Base-by-base conservation (phyloP, 1,284 basidiomycete species). In the Rhizoctonia solani region DNA sequence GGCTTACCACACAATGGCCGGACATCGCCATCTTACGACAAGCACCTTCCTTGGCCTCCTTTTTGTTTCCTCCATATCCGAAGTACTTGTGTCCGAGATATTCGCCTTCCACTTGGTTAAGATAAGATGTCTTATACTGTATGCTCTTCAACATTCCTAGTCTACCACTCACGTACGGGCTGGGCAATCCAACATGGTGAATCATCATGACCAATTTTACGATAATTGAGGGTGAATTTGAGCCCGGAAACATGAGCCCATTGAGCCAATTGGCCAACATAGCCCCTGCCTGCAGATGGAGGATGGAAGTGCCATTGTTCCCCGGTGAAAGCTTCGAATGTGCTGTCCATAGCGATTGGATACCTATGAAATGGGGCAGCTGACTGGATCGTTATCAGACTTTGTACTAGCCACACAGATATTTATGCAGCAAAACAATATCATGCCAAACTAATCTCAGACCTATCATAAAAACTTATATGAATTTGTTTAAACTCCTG, bases 11-110 rank as follows among this genome's bases (percentile, higher is more conserved):
- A 25, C 61, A 65, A 54, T 65, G 49, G 23, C 50, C 50, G 16
- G 61, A 65, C 1, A 9, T 6, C 23, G 50, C 61, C 50, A 65
- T 65, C 29, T 65, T 65, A 27, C 37, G 49, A 23, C 61, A 53
- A 13, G 61, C 50, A 16, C 30, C 50, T 34, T 65, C 61, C 27
- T 65, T 65, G 14, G 61, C 61, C 16, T 19, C 32, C 11, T 37
- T 32, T 29, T 65, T 65, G 50, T 39, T 41, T 13, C 5, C n/a
- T 4, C n/a, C 61, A 23, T 53, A 65, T 19, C 61, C 61, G 25
- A 53, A 44, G 37, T 42, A 65, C 1, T 8, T 41, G 2, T 32
- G 25, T 23, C 16, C 11, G 1, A 65, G 39, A 6, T 16, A 11
- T 29, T 65, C 61, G 4, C 50, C 61, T 9, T 11, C 50, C 14